Percentiles rank a stretch among this genome's conserved stretches.
phyloP scores from a whole-genome alignment of 805 yeast species.

The Wickerhamomyces strasburgensis region DNA sequence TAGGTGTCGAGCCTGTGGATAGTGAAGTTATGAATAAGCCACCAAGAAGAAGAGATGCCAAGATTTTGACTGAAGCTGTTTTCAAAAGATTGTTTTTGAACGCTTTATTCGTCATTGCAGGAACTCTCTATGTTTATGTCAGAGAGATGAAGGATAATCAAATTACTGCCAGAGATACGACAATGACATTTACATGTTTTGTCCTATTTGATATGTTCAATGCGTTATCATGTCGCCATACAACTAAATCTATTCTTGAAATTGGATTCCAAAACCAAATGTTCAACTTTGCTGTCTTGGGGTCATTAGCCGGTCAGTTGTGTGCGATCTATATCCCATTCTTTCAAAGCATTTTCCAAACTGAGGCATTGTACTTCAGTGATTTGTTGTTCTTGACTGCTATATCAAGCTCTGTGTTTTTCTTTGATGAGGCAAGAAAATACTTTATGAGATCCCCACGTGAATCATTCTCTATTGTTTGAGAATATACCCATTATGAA shows the following conservation, averaged over 20 bases:
- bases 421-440: constrained; percentile 82
- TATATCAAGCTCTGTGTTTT: constrained; percentile 75
- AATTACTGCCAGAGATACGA: constrained; percentile 91
- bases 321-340: constrained; percentile 93
- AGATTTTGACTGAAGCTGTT: constrained; percentile 68
- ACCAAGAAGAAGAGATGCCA: constrained; percentile 87
- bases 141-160: constrained; percentile 80
- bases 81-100: constrained; percentile 71
- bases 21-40: constrained; percentile 93
- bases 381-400: constrained; percentile 62
- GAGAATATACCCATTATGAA: too few species aligned
- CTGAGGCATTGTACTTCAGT: constrained; percentile 74
- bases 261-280: constrained; percentile 77
- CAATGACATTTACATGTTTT: constrained; percentile 98
- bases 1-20: constrained; percentile 97
- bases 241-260: constrained; percentile 76
- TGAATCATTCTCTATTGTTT: constrained; percentile 22
- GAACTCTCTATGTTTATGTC: constrained; percentile 83
- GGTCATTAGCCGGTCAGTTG: constrained; percentile 83
- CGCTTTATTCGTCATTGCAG: constrained; percentile 71
- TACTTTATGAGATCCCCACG: constrained; percentile 24
- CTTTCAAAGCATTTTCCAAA: constrained; percentile 88
- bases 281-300: constrained; percentile 91
- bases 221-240: constrained; percentile 89
- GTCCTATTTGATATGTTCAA: constrained; percentile 96